phyloP scores from a whole-genome alignment of 345 rosid species.

The Eucalyptus microcorys region DNA sequence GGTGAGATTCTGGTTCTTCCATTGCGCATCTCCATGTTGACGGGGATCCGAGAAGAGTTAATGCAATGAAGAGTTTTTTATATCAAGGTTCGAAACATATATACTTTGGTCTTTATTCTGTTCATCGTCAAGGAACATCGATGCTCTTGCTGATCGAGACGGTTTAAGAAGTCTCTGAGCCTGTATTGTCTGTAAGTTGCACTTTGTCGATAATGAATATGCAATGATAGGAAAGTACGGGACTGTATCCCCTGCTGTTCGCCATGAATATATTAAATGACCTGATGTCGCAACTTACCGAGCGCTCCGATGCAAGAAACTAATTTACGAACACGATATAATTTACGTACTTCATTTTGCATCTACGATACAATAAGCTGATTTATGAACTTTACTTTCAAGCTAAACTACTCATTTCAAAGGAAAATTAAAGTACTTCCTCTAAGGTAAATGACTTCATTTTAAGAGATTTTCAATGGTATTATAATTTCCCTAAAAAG shows the following conservation, averaged over 20 bases:
- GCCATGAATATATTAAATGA: too few relatives aligned
- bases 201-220: background rate
- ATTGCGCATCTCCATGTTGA: background rate
- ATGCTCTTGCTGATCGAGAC: background rate
- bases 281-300: fast-evolving
- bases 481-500: background rate
- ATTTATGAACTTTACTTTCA: background rate
- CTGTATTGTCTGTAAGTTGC: too few relatives aligned
- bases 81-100: background rate
- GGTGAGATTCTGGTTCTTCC: too few relatives aligned
- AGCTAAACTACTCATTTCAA: background rate
- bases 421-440: background rate
- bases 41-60: background rate
- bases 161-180: background rate
- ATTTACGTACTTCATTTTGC: background rate
- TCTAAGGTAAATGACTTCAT: background rate
- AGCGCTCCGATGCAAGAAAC: background rate
- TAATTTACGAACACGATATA: background rate
- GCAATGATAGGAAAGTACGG: too few relatives aligned
- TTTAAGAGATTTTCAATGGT: background rate
- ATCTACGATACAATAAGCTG: background rate
- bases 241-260: too few relatives aligned
- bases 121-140: background rate
- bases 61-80: background rate
- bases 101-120: background rate